Conservation (phyloP, 768 basidiomycete genomes). For the Suillus discolor region DNA sequence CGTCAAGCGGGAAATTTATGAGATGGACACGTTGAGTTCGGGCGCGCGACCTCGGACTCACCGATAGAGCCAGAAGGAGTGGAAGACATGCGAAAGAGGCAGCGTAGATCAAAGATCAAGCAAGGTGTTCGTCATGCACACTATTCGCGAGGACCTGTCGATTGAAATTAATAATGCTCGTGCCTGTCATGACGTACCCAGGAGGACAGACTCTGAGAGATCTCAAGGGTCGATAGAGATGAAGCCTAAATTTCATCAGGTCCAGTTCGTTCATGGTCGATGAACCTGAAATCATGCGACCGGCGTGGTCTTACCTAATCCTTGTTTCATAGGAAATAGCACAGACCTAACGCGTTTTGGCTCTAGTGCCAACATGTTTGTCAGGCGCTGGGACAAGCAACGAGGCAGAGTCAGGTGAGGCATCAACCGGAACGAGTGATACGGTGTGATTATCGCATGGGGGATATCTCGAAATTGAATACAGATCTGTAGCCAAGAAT, state of each 20-base stretch:
- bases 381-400: slow-evolving; percentile 1
- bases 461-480: background rate
- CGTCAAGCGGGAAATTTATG: slow-evolving; percentile 14
- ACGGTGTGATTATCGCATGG: slow-evolving; percentile 2
- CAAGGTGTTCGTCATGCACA: slow-evolving; percentile 16
- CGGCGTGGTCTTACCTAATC: slow-evolving; percentile 4
- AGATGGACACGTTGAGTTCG: slow-evolving; percentile 19
- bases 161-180: slow-evolving; percentile 15
- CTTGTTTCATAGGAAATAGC: background rate
- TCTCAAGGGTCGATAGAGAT: slow-evolving; percentile 17
- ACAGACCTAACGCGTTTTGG: background rate
- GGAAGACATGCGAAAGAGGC: slow-evolving; percentile 20
- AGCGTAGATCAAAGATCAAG: slow-evolving; percentile 17
- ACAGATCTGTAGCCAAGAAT: slow-evolving; percentile 3
- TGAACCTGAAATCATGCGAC: slow-evolving; percentile 13
- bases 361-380: background rate
- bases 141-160: slow-evolving; percentile 13
- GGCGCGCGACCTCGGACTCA: slow-evolving; percentile 14
- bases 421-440: background rate
- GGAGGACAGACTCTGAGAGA: slow-evolving; percentile 9
- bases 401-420: slow-evolving; percentile 9
- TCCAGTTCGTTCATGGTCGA: slow-evolving; percentile 14
- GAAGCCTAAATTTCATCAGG: slow-evolving; percentile 25
- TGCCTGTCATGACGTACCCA: slow-evolving; percentile 33
- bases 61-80: slow-evolving; percentile 12